Conservation (phyloP, 2,329 filamentous ascomycete genomes). For the Ceratocystis papillata region DNA sequence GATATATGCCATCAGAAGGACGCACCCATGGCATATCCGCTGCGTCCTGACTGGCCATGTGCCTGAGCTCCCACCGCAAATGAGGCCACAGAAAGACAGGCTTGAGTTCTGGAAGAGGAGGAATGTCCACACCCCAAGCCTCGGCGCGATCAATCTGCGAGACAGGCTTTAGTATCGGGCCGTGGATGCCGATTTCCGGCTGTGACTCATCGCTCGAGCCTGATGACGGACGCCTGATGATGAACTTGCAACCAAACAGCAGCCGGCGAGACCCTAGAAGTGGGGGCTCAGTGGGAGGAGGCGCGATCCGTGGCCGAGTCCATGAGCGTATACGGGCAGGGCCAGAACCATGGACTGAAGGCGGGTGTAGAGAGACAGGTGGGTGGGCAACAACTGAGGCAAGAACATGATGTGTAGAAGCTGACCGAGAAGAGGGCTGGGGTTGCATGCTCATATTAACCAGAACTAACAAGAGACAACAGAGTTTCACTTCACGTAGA, state of each 20-base stretch:
- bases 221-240: slow-evolving; percentile 9
- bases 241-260: slow-evolving; percentile 4
- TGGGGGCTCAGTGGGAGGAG: background rate
- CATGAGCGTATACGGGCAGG: background rate
- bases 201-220: background rate
- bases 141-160: slow-evolving; percentile 7
- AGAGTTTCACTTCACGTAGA: slow-evolving; percentile 7
- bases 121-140: background rate
- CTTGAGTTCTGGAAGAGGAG: background rate
- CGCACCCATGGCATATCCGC: background rate
- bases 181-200: background rate
- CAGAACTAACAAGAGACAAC: background rate
- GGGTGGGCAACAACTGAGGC: background rate
- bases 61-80: background rate
- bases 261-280: background rate
- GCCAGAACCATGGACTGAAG: background rate
- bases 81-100: background rate
- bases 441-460: background rate
- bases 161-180: slow-evolving; percentile 1
- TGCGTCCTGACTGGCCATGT: background rate
- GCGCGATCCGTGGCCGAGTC: background rate
- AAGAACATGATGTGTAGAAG: background rate
- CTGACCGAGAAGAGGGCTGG: background rate
- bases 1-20: background rate
- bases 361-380: background rate